Conservation (phyloP, 306 rosid species). For the Benincasa hispida region DNA sequence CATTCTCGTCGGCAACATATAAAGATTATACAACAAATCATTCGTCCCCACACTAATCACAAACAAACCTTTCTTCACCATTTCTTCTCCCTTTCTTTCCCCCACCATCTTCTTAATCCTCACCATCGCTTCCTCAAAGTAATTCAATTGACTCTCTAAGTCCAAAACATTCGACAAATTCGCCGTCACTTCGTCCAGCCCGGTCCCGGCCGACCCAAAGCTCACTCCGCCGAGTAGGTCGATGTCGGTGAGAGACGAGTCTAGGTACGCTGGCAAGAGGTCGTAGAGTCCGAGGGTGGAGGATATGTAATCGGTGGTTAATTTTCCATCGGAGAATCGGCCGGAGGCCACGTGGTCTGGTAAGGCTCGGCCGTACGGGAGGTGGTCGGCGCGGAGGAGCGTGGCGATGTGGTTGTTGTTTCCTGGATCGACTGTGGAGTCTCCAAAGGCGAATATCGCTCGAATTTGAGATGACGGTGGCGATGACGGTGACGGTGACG, state of each 20-base stretch:
- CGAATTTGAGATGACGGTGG: neutral
- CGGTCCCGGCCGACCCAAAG: slow-evolving; percentile 25
- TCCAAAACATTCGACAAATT: neutral
- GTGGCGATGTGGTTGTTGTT: neutral
- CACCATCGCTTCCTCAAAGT: slow-evolving; percentile 11
- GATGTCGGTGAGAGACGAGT: neutral
- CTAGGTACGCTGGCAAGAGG: neutral
- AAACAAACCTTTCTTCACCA: slow-evolving; percentile 15
- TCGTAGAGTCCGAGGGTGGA: neutral
- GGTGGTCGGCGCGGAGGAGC: neutral
- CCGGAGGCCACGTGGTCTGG: neutral
- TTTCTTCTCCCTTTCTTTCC: neutral
- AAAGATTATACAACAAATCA: slow-evolving; percentile 21
- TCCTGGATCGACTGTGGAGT: neutral
- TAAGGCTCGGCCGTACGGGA: neutral
- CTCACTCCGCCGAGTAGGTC: slow-evolving; percentile 23
- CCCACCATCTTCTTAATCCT: slow-evolving; percentile 12
- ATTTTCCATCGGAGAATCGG: neutral
- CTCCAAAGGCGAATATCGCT: neutral
- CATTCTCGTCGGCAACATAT: neutral
- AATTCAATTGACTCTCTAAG: slow-evolving; percentile 5
- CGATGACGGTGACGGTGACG: too few relatives aligned
- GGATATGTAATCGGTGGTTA: neutral
- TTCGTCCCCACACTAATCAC: slow-evolving; percentile 21
- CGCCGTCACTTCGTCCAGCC: slow-evolving; percentile 6